Evolutionary conservation across 2,329 filamentous ascomycete species (phyloP).

Genomic region (Lecanicillium sp.): DNA sequence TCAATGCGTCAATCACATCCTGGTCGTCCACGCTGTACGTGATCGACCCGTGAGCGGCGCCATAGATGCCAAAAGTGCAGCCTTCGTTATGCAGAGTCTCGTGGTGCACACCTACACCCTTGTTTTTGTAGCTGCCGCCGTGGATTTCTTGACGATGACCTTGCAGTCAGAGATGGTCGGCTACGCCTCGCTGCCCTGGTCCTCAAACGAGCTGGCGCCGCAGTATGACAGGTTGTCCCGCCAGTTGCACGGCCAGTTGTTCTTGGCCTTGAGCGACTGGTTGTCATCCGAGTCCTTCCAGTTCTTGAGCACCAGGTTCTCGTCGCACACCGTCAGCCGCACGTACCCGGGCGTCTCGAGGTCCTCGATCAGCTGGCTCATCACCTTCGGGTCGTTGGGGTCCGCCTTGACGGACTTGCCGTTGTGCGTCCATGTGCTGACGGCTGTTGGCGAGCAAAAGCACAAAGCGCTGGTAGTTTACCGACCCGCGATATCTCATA

Average conservation of each 20-base stretch:
- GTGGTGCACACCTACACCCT: slow-evolving; percentile 18
- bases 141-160: slow-evolving; percentile 24
- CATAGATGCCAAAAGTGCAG: slow-evolving; percentile 25
- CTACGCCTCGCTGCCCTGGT: slow-evolving; percentile 26
- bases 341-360: slow-evolving; percentile 28
- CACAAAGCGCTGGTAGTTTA: no score
- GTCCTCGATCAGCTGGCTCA: slow-evolving; percentile 14
- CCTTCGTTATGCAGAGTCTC: slow-evolving; percentile 21
- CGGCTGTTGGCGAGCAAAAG: no score
- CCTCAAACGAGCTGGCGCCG: slow-evolving; percentile 23
- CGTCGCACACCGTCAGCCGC: slow-evolving; percentile 29
- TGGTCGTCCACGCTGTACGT: slow-evolving; percentile 25
- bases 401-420: neutral
- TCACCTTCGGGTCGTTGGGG: neutral
- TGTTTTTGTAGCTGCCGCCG: slow-evolving; percentile 14
- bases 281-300: slow-evolving; percentile 20
- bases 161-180: slow-evolving; percentile 27
- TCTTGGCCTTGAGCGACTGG: slow-evolving; percentile 14
- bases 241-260: slow-evolving; percentile 27
- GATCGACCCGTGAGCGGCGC: slow-evolving; percentile 19
- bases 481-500: no score
- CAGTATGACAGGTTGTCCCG: slow-evolving; percentile 20
- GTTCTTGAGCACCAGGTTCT: slow-evolving; percentile 23
- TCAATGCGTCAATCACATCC: slow-evolving; percentile 23
- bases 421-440: neutral